Evolutionary conservation across 257 asterid species (phyloP).

Genomic region (Verbascum thapsus): DNA sequence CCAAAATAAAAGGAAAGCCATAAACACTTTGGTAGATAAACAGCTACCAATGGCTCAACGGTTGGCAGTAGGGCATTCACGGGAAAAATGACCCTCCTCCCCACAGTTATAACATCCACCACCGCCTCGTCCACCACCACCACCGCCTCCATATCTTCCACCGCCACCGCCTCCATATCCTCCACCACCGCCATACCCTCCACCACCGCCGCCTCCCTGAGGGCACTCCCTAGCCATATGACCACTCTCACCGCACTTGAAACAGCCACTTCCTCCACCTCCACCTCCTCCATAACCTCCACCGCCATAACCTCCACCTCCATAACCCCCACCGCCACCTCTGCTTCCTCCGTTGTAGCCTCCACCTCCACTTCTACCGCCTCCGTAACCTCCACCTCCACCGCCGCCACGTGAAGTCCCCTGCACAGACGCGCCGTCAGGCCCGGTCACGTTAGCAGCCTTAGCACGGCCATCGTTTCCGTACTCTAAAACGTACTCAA

Average conservation of each 20-base stretch:
- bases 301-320: slow-evolving; percentile 27
- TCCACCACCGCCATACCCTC: slow-evolving; percentile 23
- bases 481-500: slow-evolving; percentile 58
- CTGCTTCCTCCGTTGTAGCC: slow-evolving; percentile 37
- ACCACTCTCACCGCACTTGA: slow-evolving; percentile 22
- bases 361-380: slow-evolving; percentile 42
- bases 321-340: slow-evolving; percentile 28
- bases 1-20: slow-evolving; percentile 15
- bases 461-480: slow-evolving; percentile 61
- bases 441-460: slow-evolving; percentile 66
- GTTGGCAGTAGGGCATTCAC: slow-evolving; percentile 42
- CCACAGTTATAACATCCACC: slow-evolving; percentile 47
- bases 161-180: slow-evolving; percentile 30
- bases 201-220: slow-evolving; percentile 32
- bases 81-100: slow-evolving; percentile 42
- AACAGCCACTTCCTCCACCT: slow-evolving; percentile 35
- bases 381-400: slow-evolving; percentile 29
- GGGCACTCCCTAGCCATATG: slow-evolving; percentile 25
- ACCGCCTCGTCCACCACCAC: slow-evolving; percentile 37
- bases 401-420: slow-evolving; percentile 49
- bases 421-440: slow-evolving; percentile 53
- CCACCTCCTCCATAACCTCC: slow-evolving; percentile 6
- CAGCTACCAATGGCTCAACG: slow-evolving; percentile 33
- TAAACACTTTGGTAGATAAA: background rate
- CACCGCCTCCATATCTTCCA: slow-evolving; percentile 30